These are phyloP conservation scores for Rhizopogon salebrosus DNA, from an alignment of 768 basidiomycete genomes.

Conservation along the genomic window DNA sequence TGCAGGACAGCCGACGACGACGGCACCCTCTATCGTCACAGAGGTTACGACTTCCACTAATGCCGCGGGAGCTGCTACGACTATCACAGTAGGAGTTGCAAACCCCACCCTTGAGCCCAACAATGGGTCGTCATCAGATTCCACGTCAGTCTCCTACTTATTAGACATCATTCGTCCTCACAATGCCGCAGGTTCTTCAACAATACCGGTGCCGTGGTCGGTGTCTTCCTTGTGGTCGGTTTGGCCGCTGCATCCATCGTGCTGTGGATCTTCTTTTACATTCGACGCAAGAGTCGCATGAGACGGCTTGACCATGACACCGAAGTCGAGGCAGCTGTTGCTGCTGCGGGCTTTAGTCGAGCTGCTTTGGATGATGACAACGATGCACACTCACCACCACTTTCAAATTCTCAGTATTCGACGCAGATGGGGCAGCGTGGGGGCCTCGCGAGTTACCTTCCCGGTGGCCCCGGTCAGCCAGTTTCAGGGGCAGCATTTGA, in stretches of 20 bases:
- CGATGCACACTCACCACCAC: slow-evolving; percentile 25
- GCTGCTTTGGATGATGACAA: slow-evolving; percentile 66
- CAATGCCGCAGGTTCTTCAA: slow-evolving; percentile 62
- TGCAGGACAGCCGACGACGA: slow-evolving; percentile 42
- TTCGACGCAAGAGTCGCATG: slow-evolving; percentile 60
- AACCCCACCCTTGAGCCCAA: slow-evolving; percentile 68
- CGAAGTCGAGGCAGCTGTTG: slow-evolving; percentile 65
- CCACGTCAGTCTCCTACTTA: slow-evolving; percentile 41
- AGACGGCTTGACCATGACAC: slow-evolving; percentile 62
- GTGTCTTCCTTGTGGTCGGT: slow-evolving; percentile 87
- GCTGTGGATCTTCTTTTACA: slow-evolving; percentile 66
- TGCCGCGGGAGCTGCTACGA: slow-evolving; percentile 46
- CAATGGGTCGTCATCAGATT: slow-evolving; percentile 31
- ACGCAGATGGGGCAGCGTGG: slow-evolving; percentile 38
- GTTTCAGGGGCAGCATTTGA: slow-evolving; percentile 26
- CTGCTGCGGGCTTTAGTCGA: slow-evolving; percentile 67
- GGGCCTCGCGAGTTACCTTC: slow-evolving; percentile 11
- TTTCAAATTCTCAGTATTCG: slow-evolving; percentile 16
- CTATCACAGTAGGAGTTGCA: slow-evolving; percentile 58
- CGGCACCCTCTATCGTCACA: slow-evolving; percentile 55
- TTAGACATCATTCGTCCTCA: slow-evolving; percentile 5
- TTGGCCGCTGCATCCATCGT: slow-evolving; percentile 66
- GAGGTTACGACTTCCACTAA: slow-evolving; percentile 49
- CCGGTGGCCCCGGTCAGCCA: slow-evolving; percentile 24
- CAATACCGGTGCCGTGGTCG: slow-evolving; percentile 88